These are phyloP conservation scores for Tubosaeta brunneosetosa DNA, from an alignment of 768 basidiomycete genomes.

Conservation along the genomic window DNA sequence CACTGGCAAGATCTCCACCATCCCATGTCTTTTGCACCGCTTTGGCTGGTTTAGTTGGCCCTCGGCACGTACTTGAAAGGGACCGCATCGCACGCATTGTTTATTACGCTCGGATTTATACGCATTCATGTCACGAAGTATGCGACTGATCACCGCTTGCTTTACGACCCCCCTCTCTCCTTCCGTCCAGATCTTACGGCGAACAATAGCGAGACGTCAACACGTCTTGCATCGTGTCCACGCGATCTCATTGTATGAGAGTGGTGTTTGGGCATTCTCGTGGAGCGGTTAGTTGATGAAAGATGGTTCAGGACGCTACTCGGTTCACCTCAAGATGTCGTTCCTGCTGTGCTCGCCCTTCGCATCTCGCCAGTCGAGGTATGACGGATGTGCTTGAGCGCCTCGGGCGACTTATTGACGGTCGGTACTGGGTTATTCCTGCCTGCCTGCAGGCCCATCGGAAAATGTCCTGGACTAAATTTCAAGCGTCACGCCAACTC, in stretches of 20 bases:
- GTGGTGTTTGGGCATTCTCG: conserved; percentile 17
- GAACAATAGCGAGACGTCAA: conserved; percentile 25
- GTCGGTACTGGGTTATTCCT: conserved; percentile 8
- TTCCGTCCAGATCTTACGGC: conserved; percentile 14
- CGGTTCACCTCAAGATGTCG: conserved; percentile 2
- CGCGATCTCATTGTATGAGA: conserved; percentile 35
- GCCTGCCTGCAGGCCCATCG: conserved; percentile 26
- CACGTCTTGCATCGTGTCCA: conserved; percentile 21
- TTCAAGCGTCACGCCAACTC: conserved; percentile 23
- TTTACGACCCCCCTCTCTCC: conserved; percentile 19
- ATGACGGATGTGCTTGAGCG: conserved; percentile 24
- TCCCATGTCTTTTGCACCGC: conserved; percentile 18
- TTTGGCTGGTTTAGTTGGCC: conserved; percentile 21
- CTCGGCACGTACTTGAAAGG: conserved; percentile 23
- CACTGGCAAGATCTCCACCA: conserved; percentile 52
- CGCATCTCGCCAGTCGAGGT: conserved; percentile 38
- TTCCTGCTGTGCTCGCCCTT: conserved; percentile 21
- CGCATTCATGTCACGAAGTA: conserved; percentile 24
- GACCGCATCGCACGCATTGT: conserved; percentile 33
- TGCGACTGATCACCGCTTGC: conserved; percentile 46
- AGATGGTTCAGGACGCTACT: conserved; percentile 14
- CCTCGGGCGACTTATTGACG: conserved; percentile 11
- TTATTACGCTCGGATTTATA: conserved; percentile 43
- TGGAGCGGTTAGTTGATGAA: conserved; percentile 21
- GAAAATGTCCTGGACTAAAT: conserved; percentile 14